phyloP scores from a whole-genome alignment of 2,329 filamentous ascomycete genomes.

The Botryotinia narcissicola region DNA sequence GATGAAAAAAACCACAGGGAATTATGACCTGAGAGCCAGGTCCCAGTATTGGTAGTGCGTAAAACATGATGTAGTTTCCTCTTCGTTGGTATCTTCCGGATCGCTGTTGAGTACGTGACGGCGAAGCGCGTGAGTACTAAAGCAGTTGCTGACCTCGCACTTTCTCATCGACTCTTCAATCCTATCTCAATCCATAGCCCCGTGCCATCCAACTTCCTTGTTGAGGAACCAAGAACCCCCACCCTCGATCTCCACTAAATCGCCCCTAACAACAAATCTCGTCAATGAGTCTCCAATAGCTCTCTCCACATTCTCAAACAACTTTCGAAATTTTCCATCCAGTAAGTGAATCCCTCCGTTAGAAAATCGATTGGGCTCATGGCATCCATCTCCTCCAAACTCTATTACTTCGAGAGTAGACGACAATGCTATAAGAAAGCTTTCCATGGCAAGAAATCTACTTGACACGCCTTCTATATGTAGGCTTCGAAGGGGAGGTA shows the following conservation, averaged over 20 bases:
- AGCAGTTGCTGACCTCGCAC: no score
- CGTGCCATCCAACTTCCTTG: conserved; percentile 9
- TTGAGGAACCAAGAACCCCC: conserved; percentile 26
- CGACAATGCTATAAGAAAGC: not conserved
- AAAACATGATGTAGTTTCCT: conserved; percentile 57
- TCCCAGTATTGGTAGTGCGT: conserved; percentile 68
- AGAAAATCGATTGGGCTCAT: conserved; percentile 42
- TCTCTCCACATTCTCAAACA: conserved; percentile 44
- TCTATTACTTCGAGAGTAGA: conserved; percentile 44
- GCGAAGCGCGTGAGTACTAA: not conserved
- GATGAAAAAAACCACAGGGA: conserved; percentile 79
- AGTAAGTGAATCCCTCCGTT: conserved; percentile 47
- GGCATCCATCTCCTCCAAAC: conserved; percentile 46
- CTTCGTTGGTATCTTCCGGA: not conserved
- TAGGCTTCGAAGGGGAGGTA: not conserved
- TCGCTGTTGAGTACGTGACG: not conserved
- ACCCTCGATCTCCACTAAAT: conserved; percentile 31
- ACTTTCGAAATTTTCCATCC: conserved; percentile 45
- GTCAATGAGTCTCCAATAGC: conserved; percentile 41
- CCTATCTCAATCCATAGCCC: not conserved
- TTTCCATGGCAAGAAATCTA: not conserved
- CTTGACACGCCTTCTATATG: conserved; percentile 10
- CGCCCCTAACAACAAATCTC: conserved; percentile 47
- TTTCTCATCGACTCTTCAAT: not conserved
- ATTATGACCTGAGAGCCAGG: conserved; percentile 69